These are phyloP conservation scores for Calamus simplicifolius DNA, from an alignment of 176 grass and related monocot species.

Conservation along the genomic window DNA sequence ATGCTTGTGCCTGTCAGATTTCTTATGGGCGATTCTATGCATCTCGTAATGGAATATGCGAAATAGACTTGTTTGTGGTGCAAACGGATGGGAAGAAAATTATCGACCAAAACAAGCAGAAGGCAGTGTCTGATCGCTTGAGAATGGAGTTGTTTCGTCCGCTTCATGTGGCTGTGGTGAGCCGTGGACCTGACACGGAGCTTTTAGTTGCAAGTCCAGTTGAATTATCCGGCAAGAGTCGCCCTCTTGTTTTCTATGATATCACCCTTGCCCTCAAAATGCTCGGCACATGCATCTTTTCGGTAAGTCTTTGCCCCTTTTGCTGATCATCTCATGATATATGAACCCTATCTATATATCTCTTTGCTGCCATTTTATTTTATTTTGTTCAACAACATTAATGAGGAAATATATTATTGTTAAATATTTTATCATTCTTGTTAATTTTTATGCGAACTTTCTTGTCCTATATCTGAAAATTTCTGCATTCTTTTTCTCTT, in stretches of 20 bases:
- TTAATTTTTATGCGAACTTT: too few species aligned
- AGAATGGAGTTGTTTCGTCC: constrained; percentile 3
- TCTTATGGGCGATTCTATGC: constrained; percentile 20
- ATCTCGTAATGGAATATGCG: neutral
- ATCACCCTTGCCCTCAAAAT: constrained; percentile 11
- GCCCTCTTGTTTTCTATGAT: constrained; percentile 12
- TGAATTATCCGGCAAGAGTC: constrained; percentile 9
- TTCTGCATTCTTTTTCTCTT: too few species aligned
- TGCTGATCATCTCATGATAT: neutral
- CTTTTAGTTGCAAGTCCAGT: constrained; percentile 17
- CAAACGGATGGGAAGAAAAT: constrained; percentile 18
- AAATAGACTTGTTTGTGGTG: constrained; percentile 9
- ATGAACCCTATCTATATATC: too few species aligned
- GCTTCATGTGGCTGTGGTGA: neutral
- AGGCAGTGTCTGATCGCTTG: constrained; percentile 9
- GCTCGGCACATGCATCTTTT: constrained; percentile 8
- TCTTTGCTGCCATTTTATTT: neutral
- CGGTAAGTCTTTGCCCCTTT: neutral
- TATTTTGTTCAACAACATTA: neutral
- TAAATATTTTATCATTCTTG: too few species aligned
- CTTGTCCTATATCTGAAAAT: too few species aligned
- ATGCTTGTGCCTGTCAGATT: constrained; percentile 2
- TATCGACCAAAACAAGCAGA: constrained; percentile 9
- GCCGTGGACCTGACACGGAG: constrained; percentile 3
- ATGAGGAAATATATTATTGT: too few species aligned